These are phyloP conservation scores for Gnetum montanum DNA, from an alignment of 75 land plant species.

Conservation along the genomic window DNA sequence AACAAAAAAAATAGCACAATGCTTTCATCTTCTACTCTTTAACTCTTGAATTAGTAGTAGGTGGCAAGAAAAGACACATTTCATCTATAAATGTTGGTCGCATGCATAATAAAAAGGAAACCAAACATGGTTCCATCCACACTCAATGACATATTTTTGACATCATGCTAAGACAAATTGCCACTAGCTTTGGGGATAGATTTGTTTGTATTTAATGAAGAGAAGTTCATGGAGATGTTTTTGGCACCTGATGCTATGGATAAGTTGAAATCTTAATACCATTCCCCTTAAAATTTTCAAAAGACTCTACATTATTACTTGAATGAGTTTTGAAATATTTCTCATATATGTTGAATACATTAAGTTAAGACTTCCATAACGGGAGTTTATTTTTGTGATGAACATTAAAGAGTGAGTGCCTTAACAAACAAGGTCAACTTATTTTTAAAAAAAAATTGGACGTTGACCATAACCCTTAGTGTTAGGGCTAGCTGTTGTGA, in stretches of 20 bases:
- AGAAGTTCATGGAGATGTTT: constrained; percentile 93
- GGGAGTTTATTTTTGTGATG: too few species aligned
- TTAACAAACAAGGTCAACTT: too few species aligned
- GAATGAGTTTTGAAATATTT: constrained; percentile 72
- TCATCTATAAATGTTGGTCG: constrained; percentile 5
- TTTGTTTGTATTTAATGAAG: constrained; percentile 77
- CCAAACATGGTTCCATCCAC: constrained; percentile 50
- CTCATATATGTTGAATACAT: constrained; percentile 50
- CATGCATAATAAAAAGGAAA: constrained; percentile 6
- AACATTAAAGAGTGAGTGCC: too few species aligned
- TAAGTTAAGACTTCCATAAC: too few species aligned
- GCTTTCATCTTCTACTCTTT: constrained; percentile 31
- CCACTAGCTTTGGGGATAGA: constrained; percentile 60
- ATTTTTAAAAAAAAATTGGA: too few species aligned
- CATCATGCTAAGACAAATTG: constrained; percentile 70
- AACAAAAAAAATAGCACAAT: constrained; percentile 45
- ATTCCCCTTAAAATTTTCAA: constrained; percentile 55
- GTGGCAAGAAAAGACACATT: constrained; percentile 43
- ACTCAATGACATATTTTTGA: constrained; percentile 70
- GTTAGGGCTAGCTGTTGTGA: too few species aligned
- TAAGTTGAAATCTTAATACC: constrained; percentile 52
- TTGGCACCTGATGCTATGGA: constrained; percentile 87
- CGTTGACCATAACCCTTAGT: too few species aligned
- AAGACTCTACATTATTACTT: constrained; percentile 70
- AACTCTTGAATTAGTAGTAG: constrained; percentile 12